Conservation (phyloP, 148 eudicot genomes). For the Pouteria glomerata region DNA sequence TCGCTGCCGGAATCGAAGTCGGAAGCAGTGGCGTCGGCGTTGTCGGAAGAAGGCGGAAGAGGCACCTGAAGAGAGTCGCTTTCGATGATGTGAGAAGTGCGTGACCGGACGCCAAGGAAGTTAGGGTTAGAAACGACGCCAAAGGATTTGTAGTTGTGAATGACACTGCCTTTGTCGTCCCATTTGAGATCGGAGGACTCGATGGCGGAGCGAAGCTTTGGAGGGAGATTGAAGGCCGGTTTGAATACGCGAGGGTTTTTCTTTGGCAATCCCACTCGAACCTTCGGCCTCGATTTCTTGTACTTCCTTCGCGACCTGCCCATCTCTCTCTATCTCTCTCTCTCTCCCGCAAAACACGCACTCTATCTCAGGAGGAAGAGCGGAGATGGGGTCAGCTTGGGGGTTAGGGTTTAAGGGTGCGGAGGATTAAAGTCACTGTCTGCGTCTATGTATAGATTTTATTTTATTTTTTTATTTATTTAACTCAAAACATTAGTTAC, state of each 20-base stretch:
- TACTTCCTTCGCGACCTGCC: constrained; percentile 85
- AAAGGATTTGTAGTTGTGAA: constrained; percentile 75
- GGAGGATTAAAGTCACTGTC: too few species aligned
- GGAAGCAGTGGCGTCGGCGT: constrained; percentile 16
- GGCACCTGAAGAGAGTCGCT: constrained; percentile 68
- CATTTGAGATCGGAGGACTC: constrained; percentile 57
- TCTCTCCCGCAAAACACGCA: background rate
- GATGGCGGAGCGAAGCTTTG: constrained; percentile 60
- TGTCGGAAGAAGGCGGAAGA: constrained; percentile 12
- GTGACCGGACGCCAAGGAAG: constrained; percentile 54
- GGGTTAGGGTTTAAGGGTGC: too few species aligned
- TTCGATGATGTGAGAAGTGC: constrained; percentile 67
- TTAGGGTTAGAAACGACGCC: constrained; percentile 92
- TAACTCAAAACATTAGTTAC: too few species aligned
- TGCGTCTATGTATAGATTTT: too few species aligned
- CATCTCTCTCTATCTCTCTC: constrained; percentile 37
- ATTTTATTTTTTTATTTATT: too few species aligned
- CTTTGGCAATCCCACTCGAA: constrained; percentile 69
- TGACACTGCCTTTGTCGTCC: constrained; percentile 77
- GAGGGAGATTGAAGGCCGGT: constrained; percentile 74
- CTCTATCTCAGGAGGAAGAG: too few species aligned
- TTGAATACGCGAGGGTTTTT: constrained; percentile 68
- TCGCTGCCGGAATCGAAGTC: constrained; percentile 80
- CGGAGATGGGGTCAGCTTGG: too few species aligned
- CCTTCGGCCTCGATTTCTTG: constrained; percentile 70